Conservation (phyloP, 257 asterid genomes). For the Solanum lycopersicoides region DNA sequence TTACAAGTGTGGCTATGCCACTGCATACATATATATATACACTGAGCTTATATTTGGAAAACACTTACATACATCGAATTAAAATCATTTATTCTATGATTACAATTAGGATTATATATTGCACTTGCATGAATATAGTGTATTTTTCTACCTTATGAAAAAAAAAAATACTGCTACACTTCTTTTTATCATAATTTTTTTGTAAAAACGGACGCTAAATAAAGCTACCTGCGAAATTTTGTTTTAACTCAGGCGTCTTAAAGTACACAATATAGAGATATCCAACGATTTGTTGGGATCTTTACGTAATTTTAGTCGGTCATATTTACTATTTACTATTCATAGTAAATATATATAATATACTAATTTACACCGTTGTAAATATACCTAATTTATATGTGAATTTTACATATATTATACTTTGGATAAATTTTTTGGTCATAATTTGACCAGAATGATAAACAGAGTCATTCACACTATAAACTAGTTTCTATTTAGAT, state of each 20-base stretch:
- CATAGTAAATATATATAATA: background rate
- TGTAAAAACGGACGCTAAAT: background rate
- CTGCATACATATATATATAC: background rate
- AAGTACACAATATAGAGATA: background rate
- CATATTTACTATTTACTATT: background rate
- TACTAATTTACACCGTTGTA: accelerated
- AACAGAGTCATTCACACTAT: no score
- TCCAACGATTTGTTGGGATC: background rate
- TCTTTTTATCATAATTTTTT: background rate
- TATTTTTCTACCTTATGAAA: background rate
- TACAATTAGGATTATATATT: background rate
- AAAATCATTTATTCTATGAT: background rate
- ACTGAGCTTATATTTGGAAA: background rate
- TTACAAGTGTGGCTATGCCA: no score
- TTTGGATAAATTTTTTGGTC: no score
- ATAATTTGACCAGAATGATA: no score
- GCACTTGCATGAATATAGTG: background rate
- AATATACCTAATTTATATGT: no score
- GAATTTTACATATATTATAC: background rate
- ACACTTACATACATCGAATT: background rate
- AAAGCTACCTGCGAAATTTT: background rate
- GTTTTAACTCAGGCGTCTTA: background rate
- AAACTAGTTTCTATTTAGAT: no score
- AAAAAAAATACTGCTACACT: background rate
- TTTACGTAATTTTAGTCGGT: background rate